Conservation (phyloP, 805 yeast species). For the Grigorovia jiainica region DNA sequence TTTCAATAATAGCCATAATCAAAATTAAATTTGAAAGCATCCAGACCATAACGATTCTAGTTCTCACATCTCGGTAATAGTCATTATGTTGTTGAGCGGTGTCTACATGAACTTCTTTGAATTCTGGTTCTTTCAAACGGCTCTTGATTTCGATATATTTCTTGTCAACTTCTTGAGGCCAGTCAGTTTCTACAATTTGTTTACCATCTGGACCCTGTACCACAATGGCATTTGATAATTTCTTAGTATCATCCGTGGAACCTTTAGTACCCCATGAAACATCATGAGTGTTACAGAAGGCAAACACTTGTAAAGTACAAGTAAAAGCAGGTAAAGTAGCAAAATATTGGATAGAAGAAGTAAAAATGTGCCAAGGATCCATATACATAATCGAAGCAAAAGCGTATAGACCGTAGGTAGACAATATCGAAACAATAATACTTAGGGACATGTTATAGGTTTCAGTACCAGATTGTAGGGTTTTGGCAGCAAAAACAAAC, state of each 20-base stretch:
- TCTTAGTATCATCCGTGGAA: slow-evolving; percentile 62
- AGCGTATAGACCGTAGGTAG: slow-evolving; percentile 86
- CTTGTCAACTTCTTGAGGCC: slow-evolving; percentile 33
- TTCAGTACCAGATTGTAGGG: slow-evolving; percentile 34
- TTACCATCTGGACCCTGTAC: slow-evolving; percentile 73
- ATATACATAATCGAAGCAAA: slow-evolving; percentile 75
- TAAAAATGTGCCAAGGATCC: slow-evolving; percentile 94
- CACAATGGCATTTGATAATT: slow-evolving; percentile 72
- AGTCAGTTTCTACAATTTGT: slow-evolving; percentile 58
- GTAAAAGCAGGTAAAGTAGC: slow-evolving; percentile 84
- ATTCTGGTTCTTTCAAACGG: slow-evolving; percentile 29
- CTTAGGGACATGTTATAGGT: slow-evolving; percentile 52
- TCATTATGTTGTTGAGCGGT: slow-evolving; percentile 46
- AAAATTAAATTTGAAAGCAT: slow-evolving; percentile 71
- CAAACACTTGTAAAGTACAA: slow-evolving; percentile 87
- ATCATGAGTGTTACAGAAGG: slow-evolving; percentile 96
- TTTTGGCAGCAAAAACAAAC: slow-evolving; percentile 59
- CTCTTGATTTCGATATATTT: slow-evolving; percentile 30
- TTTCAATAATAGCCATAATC: slow-evolving; percentile 81
- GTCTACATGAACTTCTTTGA: slow-evolving; percentile 21
- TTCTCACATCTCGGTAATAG: slow-evolving; percentile 89
- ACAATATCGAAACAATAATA: slow-evolving; percentile 71
- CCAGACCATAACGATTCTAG: slow-evolving; percentile 95
- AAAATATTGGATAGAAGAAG: slow-evolving; percentile 83
- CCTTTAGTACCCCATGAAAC: slow-evolving; percentile 97